Evolutionary conservation across 805 yeast genomes (phyloP), one percentile per base, ranked within the genome.

Genomic region (Kodamaea restingae): DNA sequence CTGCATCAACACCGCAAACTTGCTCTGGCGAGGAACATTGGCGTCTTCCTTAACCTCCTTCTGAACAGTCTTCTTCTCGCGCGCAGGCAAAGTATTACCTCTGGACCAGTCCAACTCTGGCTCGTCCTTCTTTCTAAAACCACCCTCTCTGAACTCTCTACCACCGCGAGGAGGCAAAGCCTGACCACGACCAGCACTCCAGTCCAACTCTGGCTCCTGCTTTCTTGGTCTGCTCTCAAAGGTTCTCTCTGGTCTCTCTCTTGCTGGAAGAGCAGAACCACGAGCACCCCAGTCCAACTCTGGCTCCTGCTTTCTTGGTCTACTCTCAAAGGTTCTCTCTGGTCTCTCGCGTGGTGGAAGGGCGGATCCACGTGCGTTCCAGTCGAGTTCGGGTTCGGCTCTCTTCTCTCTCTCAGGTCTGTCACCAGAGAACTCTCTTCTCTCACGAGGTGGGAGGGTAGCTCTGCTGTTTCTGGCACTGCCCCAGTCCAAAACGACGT

Each of bases 281-380:
- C 78, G 65, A 33, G 71, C 77, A 39, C 71, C 65, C 80, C 87
- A 80, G 60, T 83, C 87, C 39, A 79, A 61, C 22, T 77, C 76
- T 34, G 78, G 76, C 51, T 72, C 80, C 50, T 70, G 76, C 45
- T 67, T 67, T 60, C 70, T 65, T 38, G 56, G 47, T 46, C 60
- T 50, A 35, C 15, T 27, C 28, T 46, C 52, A 34, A 46, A 32
- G 41, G 50, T 45, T 46, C 58, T 62, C 21, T 32, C 36, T 49
- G 58, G 15, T 36, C 53, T 43, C 56, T 66, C 47, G 48, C 45
- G 33, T 43, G 39, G 12, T 15, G 38, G 32, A 37, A 58, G 54
- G 7, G 54, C 50, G 15, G 52, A 42, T 32, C 46, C 43, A 55
- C 78, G 65, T 32, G 73, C 76, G 39, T 71, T 65, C 79, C 86